These are phyloP conservation scores for Micractinium sp. DNA, from an alignment of 139 green algal species.

Conservation along the genomic window DNA sequence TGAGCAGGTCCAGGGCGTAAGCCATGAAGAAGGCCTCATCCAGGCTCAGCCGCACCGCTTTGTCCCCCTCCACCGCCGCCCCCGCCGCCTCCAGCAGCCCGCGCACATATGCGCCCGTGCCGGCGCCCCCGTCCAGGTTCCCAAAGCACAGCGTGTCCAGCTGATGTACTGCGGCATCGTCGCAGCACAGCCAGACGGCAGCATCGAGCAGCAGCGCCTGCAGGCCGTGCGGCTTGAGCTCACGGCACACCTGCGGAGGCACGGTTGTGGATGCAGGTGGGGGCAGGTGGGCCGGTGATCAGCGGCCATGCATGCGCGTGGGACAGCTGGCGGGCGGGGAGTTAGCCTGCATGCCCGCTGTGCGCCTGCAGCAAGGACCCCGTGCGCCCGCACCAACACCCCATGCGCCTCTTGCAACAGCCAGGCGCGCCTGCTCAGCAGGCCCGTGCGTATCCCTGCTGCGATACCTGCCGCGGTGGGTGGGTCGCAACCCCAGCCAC, in stretches of 20 bases:
- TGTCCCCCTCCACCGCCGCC: not conserved
- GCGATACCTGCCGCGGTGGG: no score
- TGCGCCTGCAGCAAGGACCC: not conserved
- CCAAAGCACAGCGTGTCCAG: conserved; percentile 50
- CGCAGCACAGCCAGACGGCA: conserved; percentile 41
- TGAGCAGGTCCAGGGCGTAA: conserved; percentile 31
- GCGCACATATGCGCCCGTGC: conserved; percentile 30
- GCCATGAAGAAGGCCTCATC: conserved; percentile 57
- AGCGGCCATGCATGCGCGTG: not conserved
- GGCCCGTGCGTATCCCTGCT: not conserved
- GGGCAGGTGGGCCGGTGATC: not conserved
- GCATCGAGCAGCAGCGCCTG: conserved; percentile 41
- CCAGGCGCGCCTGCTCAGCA: no score
- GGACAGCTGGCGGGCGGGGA: not conserved
- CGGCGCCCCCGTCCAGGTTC: conserved; percentile 47
- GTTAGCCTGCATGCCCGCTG: not conserved
- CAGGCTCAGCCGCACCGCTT: conserved; percentile 44
- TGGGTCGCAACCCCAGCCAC: not conserved
- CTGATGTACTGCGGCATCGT: conserved; percentile 17
- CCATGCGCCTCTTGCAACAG: not conserved
- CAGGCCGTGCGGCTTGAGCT: conserved; percentile 26
- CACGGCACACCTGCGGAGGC: not conserved
- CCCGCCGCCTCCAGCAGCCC: conserved; percentile 5
- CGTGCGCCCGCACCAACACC: not conserved
- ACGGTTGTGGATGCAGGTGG: not conserved